Evolutionary conservation across 306 rosid species (phyloP).

Genomic region (Oxytropis ochrocephala): DNA sequence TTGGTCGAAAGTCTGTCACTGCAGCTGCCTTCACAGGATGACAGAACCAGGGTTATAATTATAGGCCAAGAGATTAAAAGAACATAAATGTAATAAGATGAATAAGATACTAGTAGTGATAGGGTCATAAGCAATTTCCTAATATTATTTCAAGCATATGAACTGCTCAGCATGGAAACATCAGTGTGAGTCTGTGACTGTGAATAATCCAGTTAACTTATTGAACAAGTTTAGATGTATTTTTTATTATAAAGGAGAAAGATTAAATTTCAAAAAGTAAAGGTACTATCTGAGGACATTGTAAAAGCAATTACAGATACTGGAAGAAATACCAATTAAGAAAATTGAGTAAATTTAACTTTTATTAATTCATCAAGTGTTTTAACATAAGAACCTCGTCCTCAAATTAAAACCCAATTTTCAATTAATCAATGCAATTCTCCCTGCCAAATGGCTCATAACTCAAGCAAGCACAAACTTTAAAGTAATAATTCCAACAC

Average conservation of each 20-base stretch:
- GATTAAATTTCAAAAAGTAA: neutral
- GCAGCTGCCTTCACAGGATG: slow-evolving; percentile 73
- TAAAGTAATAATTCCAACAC: slow-evolving; percentile 30
- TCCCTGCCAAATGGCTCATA: neutral
- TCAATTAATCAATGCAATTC: neutral
- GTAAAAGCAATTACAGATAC: neutral
- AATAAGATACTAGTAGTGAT: slow-evolving; percentile 3
- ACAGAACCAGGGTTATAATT: slow-evolving; percentile 22
- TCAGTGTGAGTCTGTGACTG: neutral
- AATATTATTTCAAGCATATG: slow-evolving; percentile 7
- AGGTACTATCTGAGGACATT: neutral
- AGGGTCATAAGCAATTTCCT: neutral
- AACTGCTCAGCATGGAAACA: neutral
- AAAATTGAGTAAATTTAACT: slow-evolving; percentile 9
- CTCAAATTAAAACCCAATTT: neutral
- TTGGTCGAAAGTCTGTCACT: slow-evolving; percentile 81
- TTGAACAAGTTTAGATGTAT: neutral
- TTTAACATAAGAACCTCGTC: neutral
- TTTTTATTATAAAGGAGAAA: neutral
- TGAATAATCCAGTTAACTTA: neutral
- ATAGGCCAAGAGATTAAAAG: neutral
- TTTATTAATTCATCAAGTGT: neutral
- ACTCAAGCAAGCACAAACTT: neutral
- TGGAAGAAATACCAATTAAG: neutral
- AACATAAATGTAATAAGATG: neutral